A percentile compares a stretch with the other conserved stretches of the same genome.
phyloP scores from a whole-genome alignment of 1,139 yeast genomes.

The Saccharomyces hybrid region DNA sequence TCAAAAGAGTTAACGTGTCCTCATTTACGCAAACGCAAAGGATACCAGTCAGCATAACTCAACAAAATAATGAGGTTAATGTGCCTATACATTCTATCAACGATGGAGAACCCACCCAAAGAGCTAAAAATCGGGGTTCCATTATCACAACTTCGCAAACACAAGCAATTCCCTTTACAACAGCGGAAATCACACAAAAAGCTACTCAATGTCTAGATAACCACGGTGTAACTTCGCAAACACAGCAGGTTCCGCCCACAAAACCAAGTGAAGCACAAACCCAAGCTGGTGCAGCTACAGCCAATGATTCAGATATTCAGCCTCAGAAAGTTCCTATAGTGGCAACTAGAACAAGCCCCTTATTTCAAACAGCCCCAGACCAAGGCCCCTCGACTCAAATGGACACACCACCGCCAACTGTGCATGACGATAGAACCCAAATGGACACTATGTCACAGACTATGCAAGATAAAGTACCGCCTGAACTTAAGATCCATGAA shows the following conservation, averaged over 20 bases:
- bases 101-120: not conserved
- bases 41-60: not conserved
- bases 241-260: not conserved
- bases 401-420: not conserved
- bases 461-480: not conserved
- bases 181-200: too few relatives aligned
- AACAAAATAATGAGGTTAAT: not conserved
- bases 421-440: not conserved
- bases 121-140: not conserved
- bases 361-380: not conserved
- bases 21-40: not conserved
- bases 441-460: not conserved
- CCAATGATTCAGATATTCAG: not conserved
- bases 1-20: not conserved
- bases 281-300: not conserved
- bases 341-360: not conserved
- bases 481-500: slow-evolving; percentile 13
- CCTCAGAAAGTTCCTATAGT: not conserved
- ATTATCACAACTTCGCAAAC: not conserved
- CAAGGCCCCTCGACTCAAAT: not conserved
- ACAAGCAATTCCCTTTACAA: not conserved
- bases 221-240: not conserved
- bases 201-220: not conserved
- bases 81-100: slow-evolving; percentile 1
- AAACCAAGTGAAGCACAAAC: not conserved